Evolutionary conservation across 2,329 filamentous ascomycete species (phyloP).

Genomic region (Magnaporthiopsis incrustans): DNA sequence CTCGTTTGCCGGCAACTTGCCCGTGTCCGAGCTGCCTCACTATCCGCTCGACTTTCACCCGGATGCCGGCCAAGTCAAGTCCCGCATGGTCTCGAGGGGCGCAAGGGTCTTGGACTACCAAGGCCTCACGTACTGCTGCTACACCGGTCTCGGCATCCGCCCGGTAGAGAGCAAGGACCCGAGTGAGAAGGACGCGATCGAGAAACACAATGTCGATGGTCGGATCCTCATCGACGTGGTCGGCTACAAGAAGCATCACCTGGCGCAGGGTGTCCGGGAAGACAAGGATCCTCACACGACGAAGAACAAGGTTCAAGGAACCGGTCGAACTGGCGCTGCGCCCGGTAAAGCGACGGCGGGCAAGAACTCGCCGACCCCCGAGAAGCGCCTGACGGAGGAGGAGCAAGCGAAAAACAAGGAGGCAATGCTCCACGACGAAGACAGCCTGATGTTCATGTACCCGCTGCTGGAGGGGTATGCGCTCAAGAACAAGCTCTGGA

Average conservation of each 20-base stretch:
- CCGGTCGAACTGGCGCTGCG: constrained; percentile 7
- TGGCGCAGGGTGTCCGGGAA: constrained; percentile 27
- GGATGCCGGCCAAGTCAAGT: constrained; percentile 20
- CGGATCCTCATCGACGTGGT: constrained; percentile 31
- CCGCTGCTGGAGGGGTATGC: constrained; percentile 53
- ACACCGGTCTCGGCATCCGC: constrained; percentile 31
- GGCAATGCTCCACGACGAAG: constrained; percentile 28
- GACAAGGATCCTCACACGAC: constrained; percentile 21
- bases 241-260: constrained; percentile 34
- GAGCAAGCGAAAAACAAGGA: constrained; percentile 29
- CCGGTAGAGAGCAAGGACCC: constrained; percentile 9
- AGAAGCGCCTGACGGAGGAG: constrained; percentile 21
- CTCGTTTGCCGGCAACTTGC: constrained; percentile 30
- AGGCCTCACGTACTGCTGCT: constrained; percentile 31
- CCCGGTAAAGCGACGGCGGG: not conserved
- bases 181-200: constrained; percentile 1
- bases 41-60: constrained; percentile 28
- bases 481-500: constrained; percentile 37
- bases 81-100: constrained; percentile 25
- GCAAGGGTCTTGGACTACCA: constrained; percentile 33
- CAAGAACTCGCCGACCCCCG: not conserved
- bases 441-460: constrained; percentile 99
- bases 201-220: constrained; percentile 31
- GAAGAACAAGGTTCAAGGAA: constrained; percentile 13
- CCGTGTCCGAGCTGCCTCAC: constrained; percentile 28